These are phyloP conservation scores for Penicillium longicatenatum DNA, from an alignment of 495 filamentous ascomycete genomes.

Conservation along the genomic window DNA sequence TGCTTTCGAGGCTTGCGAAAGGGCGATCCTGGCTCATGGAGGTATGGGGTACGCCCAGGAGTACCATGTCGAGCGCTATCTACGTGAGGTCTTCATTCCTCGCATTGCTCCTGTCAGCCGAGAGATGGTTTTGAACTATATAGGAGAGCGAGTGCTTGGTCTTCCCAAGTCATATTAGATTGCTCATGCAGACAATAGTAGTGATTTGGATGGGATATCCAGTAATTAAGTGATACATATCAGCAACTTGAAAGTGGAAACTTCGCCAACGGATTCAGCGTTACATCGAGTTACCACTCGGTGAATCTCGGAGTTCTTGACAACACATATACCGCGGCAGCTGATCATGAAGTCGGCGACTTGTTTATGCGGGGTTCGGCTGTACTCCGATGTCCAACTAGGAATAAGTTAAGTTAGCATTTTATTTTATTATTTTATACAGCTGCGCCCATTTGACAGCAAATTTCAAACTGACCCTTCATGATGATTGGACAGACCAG, in stretches of 20 bases:
- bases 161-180: slow-evolving; percentile 50
- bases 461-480: neutral
- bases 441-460: neutral
- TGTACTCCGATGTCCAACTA: neutral
- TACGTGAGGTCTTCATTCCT: slow-evolving; percentile 74
- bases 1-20: slow-evolving; percentile 73
- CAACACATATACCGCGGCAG: neutral
- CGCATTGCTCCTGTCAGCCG: slow-evolving; percentile 73
- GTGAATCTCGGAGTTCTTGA: neutral
- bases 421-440: too few relatives aligned
- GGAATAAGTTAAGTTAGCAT: too few relatives aligned
- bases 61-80: slow-evolving; percentile 76
- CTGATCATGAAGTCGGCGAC: neutral
- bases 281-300: neutral
- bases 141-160: slow-evolving; percentile 61
- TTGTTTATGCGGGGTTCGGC: neutral
- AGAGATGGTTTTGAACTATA: slow-evolving; percentile 80
- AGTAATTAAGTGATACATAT: too few relatives aligned
- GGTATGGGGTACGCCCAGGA: slow-evolving; percentile 81
- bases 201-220: neutral
- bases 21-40: slow-evolving; percentile 65
- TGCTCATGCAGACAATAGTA: neutral
- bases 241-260: too few relatives aligned
- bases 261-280: too few relatives aligned
- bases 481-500: neutral